Base-by-base conservation (phyloP, 176 grass and related monocot species). In the Carex littledalei region DNA sequence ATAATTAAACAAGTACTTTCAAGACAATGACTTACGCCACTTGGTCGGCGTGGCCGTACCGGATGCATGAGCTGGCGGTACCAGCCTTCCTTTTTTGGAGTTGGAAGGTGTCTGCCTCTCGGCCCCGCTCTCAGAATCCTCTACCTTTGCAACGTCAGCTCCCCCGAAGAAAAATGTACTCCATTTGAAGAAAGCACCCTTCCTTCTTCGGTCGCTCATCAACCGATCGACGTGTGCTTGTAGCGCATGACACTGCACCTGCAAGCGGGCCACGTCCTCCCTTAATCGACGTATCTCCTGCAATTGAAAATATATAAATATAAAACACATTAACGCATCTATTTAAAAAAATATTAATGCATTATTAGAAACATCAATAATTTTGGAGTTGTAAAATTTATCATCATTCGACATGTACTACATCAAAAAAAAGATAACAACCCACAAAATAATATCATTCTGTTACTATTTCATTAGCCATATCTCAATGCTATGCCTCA, bases 201-300 rank as follows among this genome's bases (percentile, higher is more conserved):
- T 88, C 63, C 87, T 87, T 78, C 89, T 85, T 89, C 90, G 88
- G 20, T 91, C 88, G 1, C 85, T 69, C 59, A 50, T 67, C 52
- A 99, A 77, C 85, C 88, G 86, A 59, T 95, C 96, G 60, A 99
- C 75, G 64, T 99, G 96, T 0, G 88, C 89, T 50, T 99, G 96
- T 75, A 95, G 82, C 15, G 90, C 96, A 52, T 88, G 84, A 87
- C 91, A 99, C 78, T 95, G 96, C 66, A 91, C 85, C 80, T 95
- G 96, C 59, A 99, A 91, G 66, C 90, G 88, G 39, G 86, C 88
- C 39, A 99, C 89, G 20, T 99, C 96, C 52, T 99, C 96, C 52
- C 93, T 91, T 26, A 99, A 90, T 18, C 90, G 86, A 24, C 93
- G 93, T 54, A 94, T 66, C 88, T 99, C 96, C 84, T 95, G 81